Conservation (phyloP, 805 yeast genomes). For the Hanseniaspora singularis region DNA sequence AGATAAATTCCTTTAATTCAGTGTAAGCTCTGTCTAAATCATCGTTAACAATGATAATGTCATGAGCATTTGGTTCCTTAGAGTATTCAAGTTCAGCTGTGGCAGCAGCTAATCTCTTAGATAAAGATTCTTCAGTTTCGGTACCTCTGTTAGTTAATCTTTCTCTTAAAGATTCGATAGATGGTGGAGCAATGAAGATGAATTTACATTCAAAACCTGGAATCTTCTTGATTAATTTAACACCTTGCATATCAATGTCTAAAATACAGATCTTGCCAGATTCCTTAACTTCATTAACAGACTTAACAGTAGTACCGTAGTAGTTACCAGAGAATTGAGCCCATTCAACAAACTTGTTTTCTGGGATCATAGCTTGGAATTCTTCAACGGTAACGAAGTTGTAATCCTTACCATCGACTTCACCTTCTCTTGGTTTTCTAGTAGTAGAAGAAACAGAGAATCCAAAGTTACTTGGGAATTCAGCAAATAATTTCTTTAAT, state of each 20-base stretch:
- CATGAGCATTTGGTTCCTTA: constrained; percentile 75
- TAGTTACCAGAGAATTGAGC: constrained; percentile 96
- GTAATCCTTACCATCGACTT: constrained; percentile 78
- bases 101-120: constrained; percentile 80
- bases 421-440: constrained; percentile 84
- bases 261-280: constrained; percentile 70
- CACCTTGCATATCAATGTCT: constrained; percentile 99
- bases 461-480: constrained; percentile 81
- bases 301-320: constrained; percentile 84
- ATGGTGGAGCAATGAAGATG: constrained; percentile 86
- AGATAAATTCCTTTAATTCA: constrained; percentile 67
- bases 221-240: constrained; percentile 65
- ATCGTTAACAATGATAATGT: constrained; percentile 76
- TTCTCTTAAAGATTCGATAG: constrained; percentile 58
- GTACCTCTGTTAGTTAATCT: constrained; percentile 88
- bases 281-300: constrained; percentile 51
- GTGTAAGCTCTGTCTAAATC: constrained; percentile 78
- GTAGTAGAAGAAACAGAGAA: constrained; percentile 87
- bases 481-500: constrained; percentile 77
- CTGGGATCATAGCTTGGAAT: constrained; percentile 64
- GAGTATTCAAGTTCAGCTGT: constrained; percentile 80
- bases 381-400: constrained; percentile 70
- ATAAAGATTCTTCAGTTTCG: constrained; percentile 74
- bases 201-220: constrained; percentile 74
- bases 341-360: constrained; percentile 82